Conservation (phyloP, 345 rosid genomes). For the Trapa bicornis region DNA sequence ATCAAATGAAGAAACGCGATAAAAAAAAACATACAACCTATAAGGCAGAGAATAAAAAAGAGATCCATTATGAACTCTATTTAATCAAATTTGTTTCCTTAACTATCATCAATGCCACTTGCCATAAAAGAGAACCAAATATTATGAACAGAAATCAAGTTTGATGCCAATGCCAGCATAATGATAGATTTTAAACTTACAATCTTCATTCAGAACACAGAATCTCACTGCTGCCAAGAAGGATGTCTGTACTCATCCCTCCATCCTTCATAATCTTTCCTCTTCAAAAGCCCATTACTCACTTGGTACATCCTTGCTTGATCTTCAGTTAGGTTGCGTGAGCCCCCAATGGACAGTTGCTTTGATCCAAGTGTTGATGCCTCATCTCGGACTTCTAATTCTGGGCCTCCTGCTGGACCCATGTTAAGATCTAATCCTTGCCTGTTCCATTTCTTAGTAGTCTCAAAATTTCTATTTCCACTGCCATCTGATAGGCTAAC, state of each 20-base stretch:
- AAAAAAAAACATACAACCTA: neutral
- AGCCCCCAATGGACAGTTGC: constrained; percentile 36
- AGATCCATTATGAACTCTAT: neutral
- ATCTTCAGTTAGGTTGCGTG: constrained; percentile 50
- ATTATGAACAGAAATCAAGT: neutral
- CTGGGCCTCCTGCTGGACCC: constrained; percentile 67
- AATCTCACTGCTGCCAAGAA: constrained; percentile 58
- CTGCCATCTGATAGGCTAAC: constrained; percentile 50
- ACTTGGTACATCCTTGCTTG: constrained; percentile 63
- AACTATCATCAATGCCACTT: too few relatives aligned
- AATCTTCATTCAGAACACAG: constrained; percentile 20
- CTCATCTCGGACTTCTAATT: constrained; percentile 65
- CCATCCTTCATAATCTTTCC: constrained; percentile 88
- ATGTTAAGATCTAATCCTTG: constrained; percentile 69
- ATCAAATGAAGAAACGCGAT: neutral
- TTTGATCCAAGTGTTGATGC: constrained; percentile 27
- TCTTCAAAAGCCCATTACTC: constrained; percentile 48
- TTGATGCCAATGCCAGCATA: neutral
- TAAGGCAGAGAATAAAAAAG: neutral
- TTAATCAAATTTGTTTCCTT: too few relatives aligned
- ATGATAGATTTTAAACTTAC: constrained; percentile 21
- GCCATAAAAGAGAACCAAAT: neutral
- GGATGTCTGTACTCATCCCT: constrained; percentile 77
- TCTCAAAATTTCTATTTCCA: constrained; percentile 28
- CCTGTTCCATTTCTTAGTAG: constrained; percentile 55